Percentiles rank a stretch among this genome's conserved stretches.
Evolutionary conservation across 2,329 filamentous ascomycete genomes (phyloP).

Genomic region (Ophiostoma tasmaniense): DNA sequence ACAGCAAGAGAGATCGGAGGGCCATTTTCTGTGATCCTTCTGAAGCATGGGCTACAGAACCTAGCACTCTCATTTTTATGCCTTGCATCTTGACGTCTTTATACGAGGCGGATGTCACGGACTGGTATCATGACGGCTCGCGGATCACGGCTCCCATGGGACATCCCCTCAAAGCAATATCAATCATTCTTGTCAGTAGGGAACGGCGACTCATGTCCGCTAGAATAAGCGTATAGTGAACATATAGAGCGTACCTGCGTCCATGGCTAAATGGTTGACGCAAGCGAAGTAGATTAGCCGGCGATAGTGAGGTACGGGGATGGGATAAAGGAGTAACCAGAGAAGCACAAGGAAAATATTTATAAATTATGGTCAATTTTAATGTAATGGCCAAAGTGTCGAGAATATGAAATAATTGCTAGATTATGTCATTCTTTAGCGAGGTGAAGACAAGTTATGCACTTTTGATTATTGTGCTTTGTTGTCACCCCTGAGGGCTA

Average conservation of each 20-base stretch:
- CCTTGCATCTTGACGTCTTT: not conserved
- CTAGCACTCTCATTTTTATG: not conserved
- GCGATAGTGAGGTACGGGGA: not conserved
- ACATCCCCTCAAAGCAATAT: not conserved
- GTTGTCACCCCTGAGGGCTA: not conserved
- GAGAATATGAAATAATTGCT: too few species aligned
- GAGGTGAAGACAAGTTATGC: too few species aligned
- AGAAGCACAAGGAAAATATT: too few species aligned
- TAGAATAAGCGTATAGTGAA: not conserved
- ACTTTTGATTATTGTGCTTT: not conserved
- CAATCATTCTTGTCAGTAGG: not conserved
- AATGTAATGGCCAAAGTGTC: too few species aligned
- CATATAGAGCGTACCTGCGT: not conserved
- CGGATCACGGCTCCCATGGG: not conserved
- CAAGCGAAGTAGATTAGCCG: not conserved
- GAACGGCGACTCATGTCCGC: not conserved
- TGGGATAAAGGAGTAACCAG: too few species aligned
- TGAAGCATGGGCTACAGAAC: not conserved
- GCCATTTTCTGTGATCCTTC: not conserved
- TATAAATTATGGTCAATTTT: too few species aligned
- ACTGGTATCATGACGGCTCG: not conserved
- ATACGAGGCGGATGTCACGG: not conserved
- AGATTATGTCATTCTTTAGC: too few species aligned
- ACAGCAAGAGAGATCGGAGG: not conserved
- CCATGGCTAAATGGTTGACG: not conserved